Conservation (phyloP, 2,329 filamentous ascomycete species). For the Hypoxylon sp. region DNA sequence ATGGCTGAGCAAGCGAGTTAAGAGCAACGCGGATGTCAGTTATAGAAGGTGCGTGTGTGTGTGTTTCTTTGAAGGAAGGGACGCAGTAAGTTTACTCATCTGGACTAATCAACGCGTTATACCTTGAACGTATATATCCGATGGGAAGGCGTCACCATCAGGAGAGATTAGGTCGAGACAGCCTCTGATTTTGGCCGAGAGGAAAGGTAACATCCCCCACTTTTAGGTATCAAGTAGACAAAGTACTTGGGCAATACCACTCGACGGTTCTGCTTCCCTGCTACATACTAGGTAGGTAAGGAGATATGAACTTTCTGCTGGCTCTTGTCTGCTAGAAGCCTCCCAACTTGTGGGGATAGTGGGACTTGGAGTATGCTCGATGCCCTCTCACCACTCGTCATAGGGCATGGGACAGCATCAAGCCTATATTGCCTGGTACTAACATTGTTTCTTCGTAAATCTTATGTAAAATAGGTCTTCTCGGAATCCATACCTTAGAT, state of each 20-base stretch:
- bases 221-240: slow-evolving; percentile 43
- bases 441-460: slow-evolving; percentile 6
- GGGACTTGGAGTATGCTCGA: slow-evolving; percentile 16
- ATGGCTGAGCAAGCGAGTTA: slow-evolving; percentile 11
- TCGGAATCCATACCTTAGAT: background rate
- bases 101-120: slow-evolving; percentile 8
- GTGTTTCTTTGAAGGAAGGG: slow-evolving; percentile 13
- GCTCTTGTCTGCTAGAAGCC: slow-evolving; percentile 22
- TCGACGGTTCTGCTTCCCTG: too few relatives aligned
- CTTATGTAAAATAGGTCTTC: background rate
- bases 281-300: background rate
- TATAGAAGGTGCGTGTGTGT: slow-evolving; percentile 23
- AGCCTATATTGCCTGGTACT: background rate
- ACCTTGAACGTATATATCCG: slow-evolving; percentile 16
- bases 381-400: slow-evolving; percentile 23
- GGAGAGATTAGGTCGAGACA: slow-evolving; percentile 46
- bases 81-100: background rate
- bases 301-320: background rate
- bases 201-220: slow-evolving; percentile 37
- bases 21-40: slow-evolving; percentile 25
- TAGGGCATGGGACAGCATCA: slow-evolving; percentile 16
- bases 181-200: slow-evolving; percentile 42
- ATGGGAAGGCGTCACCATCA: slow-evolving; percentile 39
- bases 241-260: slow-evolving; percentile 21
- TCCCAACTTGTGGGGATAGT: slow-evolving; percentile 19